Evolutionary conservation across 345 rosid species (phyloP), one percentile per base, ranked within the genome.

Genomic region (Alliaria petiolata): DNA sequence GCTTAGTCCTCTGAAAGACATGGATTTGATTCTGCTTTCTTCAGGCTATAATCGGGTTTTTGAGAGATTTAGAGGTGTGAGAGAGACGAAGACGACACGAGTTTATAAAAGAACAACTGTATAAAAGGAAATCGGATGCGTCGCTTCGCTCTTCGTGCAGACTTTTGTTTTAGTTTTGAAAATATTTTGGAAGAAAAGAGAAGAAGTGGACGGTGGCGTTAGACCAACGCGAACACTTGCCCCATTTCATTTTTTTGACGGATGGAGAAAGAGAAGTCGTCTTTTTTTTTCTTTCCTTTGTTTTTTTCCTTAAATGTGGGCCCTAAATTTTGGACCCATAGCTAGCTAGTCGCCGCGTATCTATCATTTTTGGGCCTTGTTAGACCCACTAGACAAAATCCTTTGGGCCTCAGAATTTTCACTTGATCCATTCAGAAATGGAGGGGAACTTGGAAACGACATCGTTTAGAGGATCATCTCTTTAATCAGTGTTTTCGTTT

Each of bases 1-100:
- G 73, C 79, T 44, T 3, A 85, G 50, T 58, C 87, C 83, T 82
- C 90, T 72, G 80, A 84, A 85, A 63, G 84, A 72, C 90, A 86
- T 85, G 76, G 78, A 43, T 66, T 22, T 64, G 36, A 25, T 34
- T 49, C 35, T 47, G 34, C 22, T 71, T 55, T 34, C 63, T 60
- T 15, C 69, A 19, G 51, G 35, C 25, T 13, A 52, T n/a, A 33
- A 30, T 16, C 7, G 15, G 4, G 50, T 28, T 59, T 60, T 19
- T 3, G 11, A 47, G 58, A 49, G 43, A 59, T 30, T 58, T 28
- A 49, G 38, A 51, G 55, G 47, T 59, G 7, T 38, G 28, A 38
- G 59, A 36, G 38, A 70, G 7, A 16, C n/a, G n/a, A 52, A 47
- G 38, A 59, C 25, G 46, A 50, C n/a, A n/a, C n/a, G n/a, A n/a